These are phyloP conservation scores for Neurospora sp. DNA, from an alignment of 495 filamentous ascomycete species.

Conservation along the genomic window DNA sequence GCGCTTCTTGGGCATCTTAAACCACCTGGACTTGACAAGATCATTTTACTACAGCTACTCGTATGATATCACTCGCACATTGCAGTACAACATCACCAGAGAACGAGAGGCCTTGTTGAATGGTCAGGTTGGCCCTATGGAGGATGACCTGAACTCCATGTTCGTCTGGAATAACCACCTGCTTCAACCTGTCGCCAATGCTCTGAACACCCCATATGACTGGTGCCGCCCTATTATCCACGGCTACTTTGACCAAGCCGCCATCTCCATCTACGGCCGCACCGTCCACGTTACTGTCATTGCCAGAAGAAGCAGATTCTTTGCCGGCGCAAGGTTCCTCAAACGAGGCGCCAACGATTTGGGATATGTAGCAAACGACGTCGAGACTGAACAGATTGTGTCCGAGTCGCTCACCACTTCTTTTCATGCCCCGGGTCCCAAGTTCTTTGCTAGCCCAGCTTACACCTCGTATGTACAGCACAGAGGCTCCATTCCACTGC, in stretches of 20 bases:
- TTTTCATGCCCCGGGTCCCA: constrained; percentile 84
- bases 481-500: constrained; percentile 88
- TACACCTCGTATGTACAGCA: constrained; percentile 97
- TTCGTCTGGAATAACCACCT: constrained; percentile 96
- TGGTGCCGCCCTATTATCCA: constrained; percentile 97
- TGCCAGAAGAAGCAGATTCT: constrained; percentile 82
- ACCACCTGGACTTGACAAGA: constrained; percentile 77
- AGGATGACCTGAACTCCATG: constrained; percentile 79
- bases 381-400: constrained; percentile 99
- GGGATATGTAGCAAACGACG: constrained; percentile 96
- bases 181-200: constrained; percentile 59
- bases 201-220: constrained; percentile 72
- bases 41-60: constrained; percentile 99
- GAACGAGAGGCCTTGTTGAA: constrained; percentile 60
- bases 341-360: constrained; percentile 93
- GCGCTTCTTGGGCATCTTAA: constrained; percentile 77
- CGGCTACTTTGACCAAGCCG: constrained; percentile 88
- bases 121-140: constrained; percentile 46
- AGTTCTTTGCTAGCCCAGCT: constrained; percentile 74
- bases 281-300: constrained; percentile 87
- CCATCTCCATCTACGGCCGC: constrained; percentile 73
- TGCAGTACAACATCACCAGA: constrained; percentile 85
- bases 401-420: constrained; percentile 89
- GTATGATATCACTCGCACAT: constrained; percentile 86
- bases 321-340: constrained; percentile 87